Evolutionary conservation across 225 moss, liverwort and hornwort species (phyloP), one percentile per base, ranked within the genome.

Genomic region (Pseudoscleropodium purum): DNA sequence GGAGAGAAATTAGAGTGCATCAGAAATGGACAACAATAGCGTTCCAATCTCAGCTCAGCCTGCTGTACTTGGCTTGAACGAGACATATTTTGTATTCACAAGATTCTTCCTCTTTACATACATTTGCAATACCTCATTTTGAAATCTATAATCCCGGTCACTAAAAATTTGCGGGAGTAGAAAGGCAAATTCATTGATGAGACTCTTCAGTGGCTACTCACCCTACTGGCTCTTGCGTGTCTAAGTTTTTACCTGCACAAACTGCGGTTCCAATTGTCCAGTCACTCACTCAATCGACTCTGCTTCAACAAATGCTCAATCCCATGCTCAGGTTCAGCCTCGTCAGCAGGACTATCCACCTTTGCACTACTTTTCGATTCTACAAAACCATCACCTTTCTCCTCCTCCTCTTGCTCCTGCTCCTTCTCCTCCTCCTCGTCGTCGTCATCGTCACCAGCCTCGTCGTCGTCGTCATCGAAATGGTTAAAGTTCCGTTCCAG

Each of bases 401-500:
- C 47, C 15, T 84, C 92, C 24, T 84, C 89, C 5, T 88, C 94
- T 13, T 89, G 91, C 21, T 93, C 92, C 1, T 93, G 91, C 5
- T 89, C 91, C 2, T 94, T 87, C 34, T 93, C 92, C 5, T 94
- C 93, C 39, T 89, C 92, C 34, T 93, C 93, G 3, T 94, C 93
- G 2, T 92, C 94, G 5, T 92, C 92, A 1, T 83, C 94, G 26
- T 92, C 94, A 27, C 78, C 90, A 16, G 89, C 95, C 78, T 88
- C 94, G 6, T 95, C 93, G 31, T 92, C 92, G 11, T 86, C 90
- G 10, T 94, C 89, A 43, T 95, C 95, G 18, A 86, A 86, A 92
- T 93, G 98, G 66, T 98, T 98, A 68, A 92, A 76, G 52, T 98
- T 98, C 90, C 95, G 93, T 79, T 93, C 92, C 51, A 98, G 94